A percentile compares a stretch with the other conserved stretches of the same genome.
Evolutionary conservation across 768 basidiomycete genomes (phyloP).

Genomic region (Lactarius akahatsu): DNA sequence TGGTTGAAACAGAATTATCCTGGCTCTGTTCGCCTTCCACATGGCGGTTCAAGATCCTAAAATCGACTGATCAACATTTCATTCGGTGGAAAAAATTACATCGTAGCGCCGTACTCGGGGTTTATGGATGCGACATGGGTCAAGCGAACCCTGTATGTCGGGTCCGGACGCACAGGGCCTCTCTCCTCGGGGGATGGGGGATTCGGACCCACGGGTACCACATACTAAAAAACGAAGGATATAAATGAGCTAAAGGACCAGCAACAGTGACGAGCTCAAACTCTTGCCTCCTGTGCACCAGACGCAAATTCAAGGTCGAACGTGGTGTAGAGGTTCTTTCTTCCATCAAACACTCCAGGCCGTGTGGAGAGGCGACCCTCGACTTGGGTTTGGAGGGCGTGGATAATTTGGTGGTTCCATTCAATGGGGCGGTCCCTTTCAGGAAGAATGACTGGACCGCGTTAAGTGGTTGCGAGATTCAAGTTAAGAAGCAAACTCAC

Average conservation of each 20-base stretch:
- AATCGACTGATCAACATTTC: background rate
- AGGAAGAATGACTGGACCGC: conserved; percentile 53
- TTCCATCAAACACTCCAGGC: conserved; percentile 73
- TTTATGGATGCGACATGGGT: conserved; percentile 74
- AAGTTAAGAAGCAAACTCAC: conserved; percentile 37
- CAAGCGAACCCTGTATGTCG: conserved; percentile 58
- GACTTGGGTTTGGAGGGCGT: conserved; percentile 54
- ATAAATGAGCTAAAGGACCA: background rate
- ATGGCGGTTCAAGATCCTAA: conserved; percentile 62
- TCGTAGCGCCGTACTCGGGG: conserved; percentile 59
- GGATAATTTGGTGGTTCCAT: conserved; percentile 68
- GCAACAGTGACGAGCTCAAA: background rate
- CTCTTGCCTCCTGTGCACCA: conserved; percentile 48
- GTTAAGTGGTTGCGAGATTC: background rate
- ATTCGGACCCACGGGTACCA: conserved; percentile 46
- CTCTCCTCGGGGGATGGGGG: background rate
- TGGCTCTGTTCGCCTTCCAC: conserved; percentile 62
- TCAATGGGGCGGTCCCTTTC: conserved; percentile 66
- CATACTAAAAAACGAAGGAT: conserved; percentile 47
- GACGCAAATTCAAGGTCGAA: conserved; percentile 57
- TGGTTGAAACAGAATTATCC: conserved; percentile 66
- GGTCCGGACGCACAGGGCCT: conserved; percentile 47
- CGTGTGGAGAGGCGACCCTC: conserved; percentile 67
- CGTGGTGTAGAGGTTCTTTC: conserved; percentile 71
- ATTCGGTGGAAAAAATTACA: conserved; percentile 31